A percentile compares a stretch with the other conserved stretches of the same genome.
Evolutionary conservation across 495 filamentous ascomycete species (phyloP).

Genomic region (Aspergillus bridgeri): DNA sequence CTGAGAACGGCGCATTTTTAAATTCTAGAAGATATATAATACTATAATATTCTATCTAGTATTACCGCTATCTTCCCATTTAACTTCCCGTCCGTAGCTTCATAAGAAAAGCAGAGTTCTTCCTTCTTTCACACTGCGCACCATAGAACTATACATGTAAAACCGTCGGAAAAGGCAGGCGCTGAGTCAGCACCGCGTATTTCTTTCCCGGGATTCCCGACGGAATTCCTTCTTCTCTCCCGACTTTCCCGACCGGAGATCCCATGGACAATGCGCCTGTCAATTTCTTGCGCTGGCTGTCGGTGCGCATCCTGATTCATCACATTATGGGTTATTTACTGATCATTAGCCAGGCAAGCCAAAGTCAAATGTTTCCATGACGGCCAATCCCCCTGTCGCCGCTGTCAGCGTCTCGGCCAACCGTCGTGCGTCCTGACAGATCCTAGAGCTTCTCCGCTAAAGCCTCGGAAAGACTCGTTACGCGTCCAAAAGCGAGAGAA

Average conservation of each 20-base stretch:
- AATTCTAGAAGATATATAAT: no score
- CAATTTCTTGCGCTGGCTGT: slow-evolving; percentile 42
- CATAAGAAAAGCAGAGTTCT: no score
- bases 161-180: no score
- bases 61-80: no score
- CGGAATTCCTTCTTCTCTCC: neutral
- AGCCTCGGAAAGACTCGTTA: slow-evolving; percentile 2
- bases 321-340: neutral
- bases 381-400: slow-evolving; percentile 37
- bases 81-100: no score
- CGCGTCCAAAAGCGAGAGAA: neutral
- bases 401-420: slow-evolving; percentile 30
- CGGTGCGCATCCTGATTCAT: slow-evolving; percentile 18
- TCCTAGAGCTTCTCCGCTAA: slow-evolving; percentile 18
- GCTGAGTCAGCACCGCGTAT: neutral
- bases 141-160: no score
- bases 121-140: no score
- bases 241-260: slow-evolving; percentile 3
- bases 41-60: no score
- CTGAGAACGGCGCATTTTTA: no score
- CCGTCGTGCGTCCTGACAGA: slow-evolving; percentile 32
- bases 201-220: neutral
- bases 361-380: slow-evolving; percentile 46
- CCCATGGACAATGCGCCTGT: slow-evolving; percentile 32
- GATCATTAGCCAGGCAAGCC: slow-evolving; percentile 24